Evolutionary conservation across 306 rosid species (phyloP), one percentile per base, ranked within the genome.

Genomic region (Prunus dulcis): DNA sequence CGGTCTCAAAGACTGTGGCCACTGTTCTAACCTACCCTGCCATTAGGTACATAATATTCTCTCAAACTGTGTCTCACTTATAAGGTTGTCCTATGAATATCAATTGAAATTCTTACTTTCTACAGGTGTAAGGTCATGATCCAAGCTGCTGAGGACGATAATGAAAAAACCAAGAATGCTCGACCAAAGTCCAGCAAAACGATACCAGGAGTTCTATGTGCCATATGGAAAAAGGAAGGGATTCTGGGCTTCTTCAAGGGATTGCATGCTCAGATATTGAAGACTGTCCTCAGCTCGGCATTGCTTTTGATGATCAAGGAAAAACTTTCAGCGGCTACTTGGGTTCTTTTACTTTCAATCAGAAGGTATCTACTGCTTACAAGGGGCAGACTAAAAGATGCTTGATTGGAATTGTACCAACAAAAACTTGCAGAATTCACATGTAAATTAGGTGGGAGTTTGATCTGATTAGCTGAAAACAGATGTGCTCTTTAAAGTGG

Each of bases 251-350:
- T 81, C 81, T 96, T 88, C 85, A 96, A 96, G 87, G 99, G 99
- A 79, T 82, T 96, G 82, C 88, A 96, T 34, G 99, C 97, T 76
- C 99, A 96, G 84, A 92, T 96, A 84, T 83, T 96, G 83, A 96
- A 96, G 87, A 96, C 99, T 18, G 99, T 96, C 78, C 86, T 96
- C 67, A 96, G 98, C 81, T 91, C 99, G 1, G 99, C 99, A 19
- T 77, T 96, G 77, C 97, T 96, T 82, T 86, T 96, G 86, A 96
- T 96, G 99, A 96, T 96, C 88, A 96, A 96, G 89, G 99, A 96
- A 82, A 96, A 96, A 76, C 91, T 96, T 64, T 86, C 90, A 28
- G 90, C 97, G 62, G 79, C 91, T 60, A 87, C 99, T 30, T 91
- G 99, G 99, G 93, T 96, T 45, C 83, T 96, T 67, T 88, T 93